Conservation (phyloP, 2,329 filamentous ascomycete genomes). For the Karstenula rhodostoma region DNA sequence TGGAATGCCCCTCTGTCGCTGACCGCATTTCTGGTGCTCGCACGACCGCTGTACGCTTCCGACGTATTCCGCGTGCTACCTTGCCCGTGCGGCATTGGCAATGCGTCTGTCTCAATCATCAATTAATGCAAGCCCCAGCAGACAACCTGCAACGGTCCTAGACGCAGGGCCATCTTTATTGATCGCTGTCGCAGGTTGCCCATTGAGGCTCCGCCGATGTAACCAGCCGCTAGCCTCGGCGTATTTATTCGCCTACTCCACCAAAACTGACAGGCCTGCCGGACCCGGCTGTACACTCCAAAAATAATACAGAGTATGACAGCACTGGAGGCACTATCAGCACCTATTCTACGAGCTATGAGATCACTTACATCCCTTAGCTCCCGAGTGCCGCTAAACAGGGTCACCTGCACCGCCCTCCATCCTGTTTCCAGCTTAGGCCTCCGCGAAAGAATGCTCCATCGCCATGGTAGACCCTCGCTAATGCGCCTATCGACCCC, state of each 20-base stretch:
- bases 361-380: slow-evolving; percentile 38
- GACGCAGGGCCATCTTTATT: slow-evolving; percentile 33
- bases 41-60: slow-evolving; percentile 6
- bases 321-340: slow-evolving; percentile 14
- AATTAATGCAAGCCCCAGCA: slow-evolving; percentile 2
- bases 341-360: slow-evolving; percentile 38
- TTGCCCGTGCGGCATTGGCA: slow-evolving; percentile 13
- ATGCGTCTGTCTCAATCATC: slow-evolving; percentile 6
- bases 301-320: slow-evolving; percentile 44
- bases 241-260: slow-evolving; percentile 34
- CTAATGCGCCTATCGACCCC: slow-evolving; percentile 29
- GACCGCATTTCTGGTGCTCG: slow-evolving; percentile 1
- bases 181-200: slow-evolving; percentile 36
- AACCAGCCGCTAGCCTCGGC: slow-evolving; percentile 39
- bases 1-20: slow-evolving; percentile 4
- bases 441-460: slow-evolving; percentile 26
- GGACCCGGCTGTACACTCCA: slow-evolving; percentile 35
- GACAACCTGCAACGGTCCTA: slow-evolving; percentile 6
- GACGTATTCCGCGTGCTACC: slow-evolving; percentile 7
- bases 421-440: slow-evolving; percentile 31
- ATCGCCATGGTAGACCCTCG: slow-evolving; percentile 33
- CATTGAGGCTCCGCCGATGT: slow-evolving; percentile 37
- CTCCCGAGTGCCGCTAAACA: slow-evolving; percentile 21
- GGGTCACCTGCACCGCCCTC: slow-evolving; percentile 40
- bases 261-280: slow-evolving; percentile 25